These are phyloP conservation scores for Tetragonia tetragonoides DNA, from an alignment of 148 eudicot genomes.

Conservation along the genomic window DNA sequence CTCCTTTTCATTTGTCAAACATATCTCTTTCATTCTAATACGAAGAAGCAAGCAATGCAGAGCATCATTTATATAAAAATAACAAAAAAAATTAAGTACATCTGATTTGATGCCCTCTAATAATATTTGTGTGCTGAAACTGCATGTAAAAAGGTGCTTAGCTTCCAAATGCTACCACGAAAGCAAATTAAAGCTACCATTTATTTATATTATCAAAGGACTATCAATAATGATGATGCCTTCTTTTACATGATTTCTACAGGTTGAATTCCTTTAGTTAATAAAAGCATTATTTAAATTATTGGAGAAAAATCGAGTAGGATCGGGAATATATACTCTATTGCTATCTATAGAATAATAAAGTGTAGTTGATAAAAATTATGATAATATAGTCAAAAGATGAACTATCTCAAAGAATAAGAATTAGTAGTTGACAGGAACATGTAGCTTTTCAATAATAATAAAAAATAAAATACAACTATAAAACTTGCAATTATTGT, in stretches of 20 bases:
- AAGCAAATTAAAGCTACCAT: slow-evolving; percentile 6
- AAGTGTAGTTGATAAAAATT: too few relatives aligned
- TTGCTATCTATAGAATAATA: too few relatives aligned
- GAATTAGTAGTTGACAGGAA: not conserved
- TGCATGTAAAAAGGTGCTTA: not conserved
- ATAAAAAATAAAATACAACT: too few relatives aligned
- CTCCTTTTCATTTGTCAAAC: too few relatives aligned
- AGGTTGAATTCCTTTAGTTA: not conserved
- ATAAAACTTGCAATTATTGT: too few relatives aligned
- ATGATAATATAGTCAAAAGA: slow-evolving; percentile 6
- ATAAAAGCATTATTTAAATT: not conserved
- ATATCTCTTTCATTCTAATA: too few relatives aligned
- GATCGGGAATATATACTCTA: too few relatives aligned
- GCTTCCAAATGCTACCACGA: not conserved
- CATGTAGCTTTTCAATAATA: too few relatives aligned
- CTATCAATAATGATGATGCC: not conserved
- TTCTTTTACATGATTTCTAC: not conserved
- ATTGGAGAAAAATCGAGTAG: not conserved
- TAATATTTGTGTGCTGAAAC: not conserved
- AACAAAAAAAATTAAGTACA: too few relatives aligned
- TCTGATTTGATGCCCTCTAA: slow-evolving; percentile 9
- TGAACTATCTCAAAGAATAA: not conserved
- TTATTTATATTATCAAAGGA: slow-evolving; percentile 16
- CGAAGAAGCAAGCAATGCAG: too few relatives aligned
- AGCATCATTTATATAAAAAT: too few relatives aligned